These are phyloP conservation scores for Mastigamoeba balamuthi DNA, from an alignment of 78 protist species.

Conservation along the genomic window DNA sequence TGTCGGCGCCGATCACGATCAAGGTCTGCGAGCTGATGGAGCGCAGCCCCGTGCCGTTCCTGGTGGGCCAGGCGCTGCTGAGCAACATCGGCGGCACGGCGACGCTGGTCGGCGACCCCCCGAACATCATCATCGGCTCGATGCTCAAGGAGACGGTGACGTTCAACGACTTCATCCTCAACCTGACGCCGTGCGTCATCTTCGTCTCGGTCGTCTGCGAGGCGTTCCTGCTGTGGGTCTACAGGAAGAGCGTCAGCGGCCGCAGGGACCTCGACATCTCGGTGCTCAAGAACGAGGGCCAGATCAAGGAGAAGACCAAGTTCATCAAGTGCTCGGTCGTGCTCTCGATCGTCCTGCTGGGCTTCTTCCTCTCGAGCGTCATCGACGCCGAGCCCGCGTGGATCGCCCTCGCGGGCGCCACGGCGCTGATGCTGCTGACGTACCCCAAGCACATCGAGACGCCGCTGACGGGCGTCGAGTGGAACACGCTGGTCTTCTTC, in stretches of 20 bases:
- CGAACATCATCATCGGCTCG: constrained; percentile 53
- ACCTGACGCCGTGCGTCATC: constrained; percentile 3
- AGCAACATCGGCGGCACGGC: constrained; percentile 71
- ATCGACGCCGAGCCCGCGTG: constrained; percentile 29
- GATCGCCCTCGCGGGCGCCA: constrained; percentile 51
- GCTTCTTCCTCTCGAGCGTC: constrained; percentile 28
- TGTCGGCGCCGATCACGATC: background rate
- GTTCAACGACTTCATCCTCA: constrained; percentile 28
- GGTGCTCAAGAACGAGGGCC: too few relatives aligned
- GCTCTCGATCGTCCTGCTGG: background rate
- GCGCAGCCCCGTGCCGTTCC: constrained; percentile 16
- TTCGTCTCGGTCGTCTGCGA: too few relatives aligned
- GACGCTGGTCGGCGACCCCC: constrained; percentile 71
- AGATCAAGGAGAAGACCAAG: background rate
- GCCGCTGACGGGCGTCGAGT: constrained; percentile 35
- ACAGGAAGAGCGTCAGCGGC: too few relatives aligned
- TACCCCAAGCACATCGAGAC: background rate
- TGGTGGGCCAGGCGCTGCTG: constrained; percentile 23
- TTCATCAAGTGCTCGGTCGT: background rate
- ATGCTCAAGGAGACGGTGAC: background rate
- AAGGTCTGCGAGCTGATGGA: background rate
- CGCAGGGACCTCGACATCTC: too few relatives aligned
- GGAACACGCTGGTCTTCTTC: constrained; percentile 61
- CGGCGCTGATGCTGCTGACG: constrained; percentile 1
- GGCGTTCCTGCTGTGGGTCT: too few relatives aligned